A percentile compares a stretch with the other conserved stretches of the same genome.
Evolutionary conservation across 371 early-diverging fungal species (phyloP).

Genomic region (Thermomucor indicae-seudaticae): DNA sequence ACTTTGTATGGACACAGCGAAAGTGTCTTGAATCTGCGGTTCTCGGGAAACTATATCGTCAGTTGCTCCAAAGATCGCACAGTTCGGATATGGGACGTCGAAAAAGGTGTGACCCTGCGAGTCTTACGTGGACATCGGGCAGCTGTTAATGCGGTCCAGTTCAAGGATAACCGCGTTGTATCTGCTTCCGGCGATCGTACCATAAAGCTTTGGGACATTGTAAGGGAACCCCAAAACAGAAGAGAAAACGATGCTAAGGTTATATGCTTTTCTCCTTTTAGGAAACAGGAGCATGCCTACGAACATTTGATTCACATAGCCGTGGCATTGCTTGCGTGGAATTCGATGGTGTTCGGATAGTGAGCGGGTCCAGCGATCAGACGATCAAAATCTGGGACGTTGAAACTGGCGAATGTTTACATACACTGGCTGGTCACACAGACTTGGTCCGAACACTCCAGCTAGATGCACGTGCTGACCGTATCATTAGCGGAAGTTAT

Average conservation of each 20-base stretch:
- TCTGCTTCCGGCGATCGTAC: conserved; percentile 80
- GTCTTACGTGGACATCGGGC: conserved; percentile 54
- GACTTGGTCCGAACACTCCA: conserved; percentile 78
- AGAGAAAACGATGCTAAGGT: conserved; percentile 45
- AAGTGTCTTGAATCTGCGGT: conserved; percentile 68
- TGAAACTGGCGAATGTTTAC: conserved; percentile 59
- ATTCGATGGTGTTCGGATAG: conserved; percentile 67
- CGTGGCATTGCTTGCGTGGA: conserved; percentile 85
- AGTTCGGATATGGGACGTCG: conserved; percentile 73
- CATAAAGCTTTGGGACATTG: conserved; percentile 64
- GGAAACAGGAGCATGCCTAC: conserved; percentile 51
- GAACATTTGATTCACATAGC: conserved; percentile 49
- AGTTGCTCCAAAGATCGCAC: conserved; percentile 88
- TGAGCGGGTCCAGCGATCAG: conserved; percentile 81
- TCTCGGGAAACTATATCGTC: conserved; percentile 61
- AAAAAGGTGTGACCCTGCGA: conserved; percentile 43
- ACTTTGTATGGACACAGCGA: conserved; percentile 59
- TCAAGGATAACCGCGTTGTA: conserved; percentile 54
- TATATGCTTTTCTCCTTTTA: conserved; percentile 31
- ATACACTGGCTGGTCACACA: conserved; percentile 69
- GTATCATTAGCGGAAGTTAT: conserved; percentile 78
- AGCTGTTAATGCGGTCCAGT: conserved; percentile 77
- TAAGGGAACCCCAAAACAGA: conserved; percentile 7
- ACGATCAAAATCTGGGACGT: conserved; percentile 86
- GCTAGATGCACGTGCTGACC: conserved; percentile 30